Evolutionary conservation across 108 stramenopile genomes (phyloP).

Genomic region (Fragilaria crotonensis): DNA sequence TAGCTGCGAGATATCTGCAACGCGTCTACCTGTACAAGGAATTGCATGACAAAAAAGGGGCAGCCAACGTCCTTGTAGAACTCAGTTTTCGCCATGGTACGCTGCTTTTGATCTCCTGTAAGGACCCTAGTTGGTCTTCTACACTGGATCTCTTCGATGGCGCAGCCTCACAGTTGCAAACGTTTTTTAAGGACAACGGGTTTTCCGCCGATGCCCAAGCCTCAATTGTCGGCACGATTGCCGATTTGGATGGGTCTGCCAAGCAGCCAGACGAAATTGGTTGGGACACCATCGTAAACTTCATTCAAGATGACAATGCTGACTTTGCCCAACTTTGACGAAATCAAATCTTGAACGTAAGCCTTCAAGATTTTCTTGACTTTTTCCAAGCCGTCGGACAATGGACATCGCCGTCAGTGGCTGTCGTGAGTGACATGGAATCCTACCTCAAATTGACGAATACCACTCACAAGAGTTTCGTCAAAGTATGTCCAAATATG

Average conservation of each 20-base stretch:
- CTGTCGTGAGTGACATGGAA: background rate
- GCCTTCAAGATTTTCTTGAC: background rate
- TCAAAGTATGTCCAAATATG: no score
- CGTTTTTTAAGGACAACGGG: conserved; percentile 8
- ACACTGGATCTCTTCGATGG: conserved; percentile 76
- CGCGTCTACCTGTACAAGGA: conserved; percentile 80
- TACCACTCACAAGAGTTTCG: no score
- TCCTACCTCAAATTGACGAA: background rate
- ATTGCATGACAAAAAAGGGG: conserved; percentile 82
- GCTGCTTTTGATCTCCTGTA: conserved; percentile 60
- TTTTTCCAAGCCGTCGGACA: background rate
- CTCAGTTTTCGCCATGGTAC: conserved; percentile 58
- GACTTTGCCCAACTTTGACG: conserved; percentile 58
- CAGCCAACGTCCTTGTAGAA: conserved; percentile 71
- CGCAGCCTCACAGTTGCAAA: conserved; percentile 44
- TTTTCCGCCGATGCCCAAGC: conserved; percentile 42
- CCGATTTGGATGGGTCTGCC: conserved; percentile 72
- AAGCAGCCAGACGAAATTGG: conserved; percentile 60
- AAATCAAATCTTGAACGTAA: conserved; percentile 47
- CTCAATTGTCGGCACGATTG: conserved; percentile 78
- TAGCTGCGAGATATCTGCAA: conserved; percentile 62
- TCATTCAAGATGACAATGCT: conserved; percentile 56
- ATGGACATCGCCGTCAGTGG: background rate
- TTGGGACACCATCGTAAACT: conserved; percentile 45
- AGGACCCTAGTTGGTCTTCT: conserved; percentile 49